A percentile compares a stretch with the other conserved stretches of the same genome.
phyloP scores from a whole-genome alignment of 23 red algal species.

The Cyanidiococcus yangmingshanensis region DNA sequence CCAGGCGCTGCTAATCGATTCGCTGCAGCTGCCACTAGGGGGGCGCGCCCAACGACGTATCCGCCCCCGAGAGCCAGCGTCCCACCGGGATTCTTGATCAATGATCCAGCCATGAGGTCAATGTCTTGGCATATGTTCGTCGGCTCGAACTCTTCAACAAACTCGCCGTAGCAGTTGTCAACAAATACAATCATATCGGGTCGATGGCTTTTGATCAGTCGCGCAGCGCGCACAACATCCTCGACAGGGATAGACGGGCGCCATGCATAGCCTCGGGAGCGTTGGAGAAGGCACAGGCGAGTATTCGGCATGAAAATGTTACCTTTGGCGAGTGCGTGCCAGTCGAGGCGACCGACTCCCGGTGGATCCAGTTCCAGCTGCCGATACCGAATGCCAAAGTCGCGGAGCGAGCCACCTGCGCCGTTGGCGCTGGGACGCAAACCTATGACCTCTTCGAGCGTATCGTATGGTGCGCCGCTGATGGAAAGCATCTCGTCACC shows the following conservation, averaged over 20 bases:
- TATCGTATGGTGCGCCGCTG: slow-evolving; percentile 56
- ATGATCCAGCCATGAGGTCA: slow-evolving; percentile 61
- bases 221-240: slow-evolving; percentile 34
- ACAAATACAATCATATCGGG: slow-evolving; percentile 46
- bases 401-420: slow-evolving; percentile 39
- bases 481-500: slow-evolving; percentile 64
- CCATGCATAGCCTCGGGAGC: slow-evolving; percentile 62
- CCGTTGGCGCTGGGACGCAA: slow-evolving; percentile 15
- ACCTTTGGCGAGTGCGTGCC: slow-evolving; percentile 33
- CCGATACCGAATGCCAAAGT: slow-evolving; percentile 43
- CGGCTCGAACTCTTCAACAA: slow-evolving; percentile 46
- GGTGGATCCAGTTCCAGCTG: slow-evolving; percentile 32
- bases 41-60: slow-evolving; percentile 41
- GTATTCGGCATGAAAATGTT: slow-evolving; percentile 21
- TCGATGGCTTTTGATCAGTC: slow-evolving; percentile 33
- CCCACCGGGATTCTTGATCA: slow-evolving; percentile 82
- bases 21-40: slow-evolving; percentile 39
- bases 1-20: slow-evolving; percentile 51
- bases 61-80: slow-evolving; percentile 55
- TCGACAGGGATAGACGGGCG: slow-evolving; percentile 26
- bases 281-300: slow-evolving; percentile 57
- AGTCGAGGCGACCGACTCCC: background rate
- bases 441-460: slow-evolving; percentile 83
- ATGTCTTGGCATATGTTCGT: slow-evolving; percentile 36
- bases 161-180: slow-evolving; percentile 84